Base-by-base conservation (phyloP, 768 basidiomycete genomes). In the Strobilomyces echinocephalus region DNA sequence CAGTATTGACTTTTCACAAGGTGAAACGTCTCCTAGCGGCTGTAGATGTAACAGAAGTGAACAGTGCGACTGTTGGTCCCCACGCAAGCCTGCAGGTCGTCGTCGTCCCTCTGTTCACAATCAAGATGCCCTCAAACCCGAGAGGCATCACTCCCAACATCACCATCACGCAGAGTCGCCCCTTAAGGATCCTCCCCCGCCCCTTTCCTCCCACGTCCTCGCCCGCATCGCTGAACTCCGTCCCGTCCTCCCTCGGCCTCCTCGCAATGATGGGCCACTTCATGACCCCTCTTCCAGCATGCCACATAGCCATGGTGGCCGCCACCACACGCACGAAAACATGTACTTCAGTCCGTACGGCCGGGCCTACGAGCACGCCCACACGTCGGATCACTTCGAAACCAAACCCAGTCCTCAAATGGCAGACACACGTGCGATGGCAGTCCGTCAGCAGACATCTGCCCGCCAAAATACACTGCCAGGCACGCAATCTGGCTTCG, bases 181-280 rank as follows among this genome's bases (percentile, higher is more conserved):
- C 1, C 59, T 49, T 36, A 48, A 55, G 34, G 53, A 64, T 46
- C 50, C 53, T 54, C 51, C 62, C 1, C 49, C 65, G 10, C 66
- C 60, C 3, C 66, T 71, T 35, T 70, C 79, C 24, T 71, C 78
- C 35, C 78, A 82, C 53, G 79, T 83, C 52, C 70, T 82, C 12
- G 80, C 79, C 8, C 82, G 84, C 53, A 79, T 84, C 44, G 78
- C 83, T 8, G 82, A 84, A 59, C 72, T 85, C 51, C 82, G 87
- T 8, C 84, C 86, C 3, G 83, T 89, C 18, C 79, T 87, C 34
- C 88, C 88, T 5, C 82, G 83, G 10, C 84, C 84, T 15, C 57
- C 74, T 30, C 62, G 64, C 24, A 62, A 49, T 24, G 66, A 67
- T 30, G 75, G 78, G 4, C 73, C 74, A 42, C 50, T 76, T 16